These are phyloP conservation scores for Diutina neorugosa DNA, from an alignment of 1,139 yeast genomes.

Conservation along the genomic window DNA sequence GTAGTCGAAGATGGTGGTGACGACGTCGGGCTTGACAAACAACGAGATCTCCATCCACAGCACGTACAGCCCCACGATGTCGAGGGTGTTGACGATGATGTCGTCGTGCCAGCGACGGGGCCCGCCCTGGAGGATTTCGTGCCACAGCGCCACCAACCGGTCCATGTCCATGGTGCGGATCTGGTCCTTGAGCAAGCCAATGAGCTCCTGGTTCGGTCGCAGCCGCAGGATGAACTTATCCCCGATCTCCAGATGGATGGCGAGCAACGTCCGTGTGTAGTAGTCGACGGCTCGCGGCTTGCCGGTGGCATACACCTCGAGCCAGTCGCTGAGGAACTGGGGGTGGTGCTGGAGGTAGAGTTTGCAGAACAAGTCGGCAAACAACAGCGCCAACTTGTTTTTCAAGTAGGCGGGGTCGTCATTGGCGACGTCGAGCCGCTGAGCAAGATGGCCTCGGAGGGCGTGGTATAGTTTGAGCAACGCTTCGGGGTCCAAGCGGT, in stretches of 20 bases:
- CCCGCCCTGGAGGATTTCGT: constrained; percentile 32
- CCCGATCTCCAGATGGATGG: constrained; percentile 85
- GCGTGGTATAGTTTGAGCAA: constrained; percentile 29
- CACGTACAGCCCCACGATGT: constrained; percentile 72
- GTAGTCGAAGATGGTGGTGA: constrained; percentile 51
- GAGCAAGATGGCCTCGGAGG: constrained; percentile 23
- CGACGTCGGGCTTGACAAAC: constrained; percentile 56
- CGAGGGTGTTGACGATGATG: constrained; percentile 47
- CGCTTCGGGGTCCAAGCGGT: constrained; percentile 35
- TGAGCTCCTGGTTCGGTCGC: constrained; percentile 49
- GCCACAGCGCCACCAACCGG: constrained; percentile 59
- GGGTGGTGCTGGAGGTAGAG: constrained; percentile 57
- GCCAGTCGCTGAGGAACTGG: constrained; percentile 55
- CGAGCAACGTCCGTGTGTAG: constrained; percentile 58
- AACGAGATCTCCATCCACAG: constrained; percentile 91
- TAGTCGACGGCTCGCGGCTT: constrained; percentile 52
- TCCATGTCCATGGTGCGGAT: constrained; percentile 70
- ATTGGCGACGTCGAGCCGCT: constrained; percentile 12
- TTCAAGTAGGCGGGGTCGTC: constrained; percentile 51
- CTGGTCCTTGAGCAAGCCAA: constrained; percentile 64
- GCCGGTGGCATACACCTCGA: constrained; percentile 15
- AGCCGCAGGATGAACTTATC: constrained; percentile 75
- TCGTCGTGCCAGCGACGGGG: constrained; percentile 20
- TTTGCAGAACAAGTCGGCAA: constrained; percentile 58
- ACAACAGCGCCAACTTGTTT: constrained; percentile 68